Percentiles rank a stretch among this genome's conserved stretches.
Conservation (phyloP, 2,329 filamentous ascomycete genomes). For the Neurospora sp. region DNA sequence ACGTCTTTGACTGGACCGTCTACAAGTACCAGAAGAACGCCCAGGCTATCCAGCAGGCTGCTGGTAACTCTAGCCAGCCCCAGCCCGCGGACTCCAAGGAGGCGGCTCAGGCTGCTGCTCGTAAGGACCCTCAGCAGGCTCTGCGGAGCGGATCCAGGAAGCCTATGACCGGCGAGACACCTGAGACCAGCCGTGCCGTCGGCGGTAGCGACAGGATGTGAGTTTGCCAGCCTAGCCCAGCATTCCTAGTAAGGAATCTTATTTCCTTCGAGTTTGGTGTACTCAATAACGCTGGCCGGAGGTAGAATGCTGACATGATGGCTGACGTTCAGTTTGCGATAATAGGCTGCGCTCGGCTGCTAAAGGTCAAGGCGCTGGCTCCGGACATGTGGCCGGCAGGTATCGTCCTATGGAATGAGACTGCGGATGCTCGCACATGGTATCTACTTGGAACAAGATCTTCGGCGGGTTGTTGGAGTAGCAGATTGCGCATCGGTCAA, state of each 20-base stretch:
- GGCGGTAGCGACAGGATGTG: slow-evolving; percentile 90
- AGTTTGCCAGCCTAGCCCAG: slow-evolving; percentile 58
- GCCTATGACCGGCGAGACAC: slow-evolving; percentile 64
- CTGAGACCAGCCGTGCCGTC: slow-evolving; percentile 64
- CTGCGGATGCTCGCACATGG: slow-evolving; percentile 8
- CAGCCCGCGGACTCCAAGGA: slow-evolving; percentile 24
- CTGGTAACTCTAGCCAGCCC: slow-evolving; percentile 44
- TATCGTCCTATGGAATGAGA: slow-evolving; percentile 34
- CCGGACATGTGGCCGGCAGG: slow-evolving; percentile 31
- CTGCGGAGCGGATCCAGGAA: slow-evolving; percentile 65
- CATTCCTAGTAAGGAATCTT: slow-evolving; percentile 81
- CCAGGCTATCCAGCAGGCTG: slow-evolving; percentile 76
- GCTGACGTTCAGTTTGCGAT: slow-evolving; percentile 78
- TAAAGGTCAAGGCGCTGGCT: slow-evolving; percentile 43
- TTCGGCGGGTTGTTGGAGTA: slow-evolving; percentile 14
- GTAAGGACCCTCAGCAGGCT: slow-evolving; percentile 17
- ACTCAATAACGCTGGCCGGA: slow-evolving; percentile 66
- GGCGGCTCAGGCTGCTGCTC: slow-evolving; percentile 9
- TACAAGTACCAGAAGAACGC: slow-evolving; percentile 99
- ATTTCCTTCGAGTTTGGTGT: slow-evolving; percentile 78
- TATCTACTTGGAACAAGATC: slow-evolving; percentile 14
- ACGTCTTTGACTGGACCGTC: slow-evolving; percentile 99
- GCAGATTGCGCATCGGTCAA: slow-evolving; percentile 16
- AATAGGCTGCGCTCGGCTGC: slow-evolving; percentile 79
- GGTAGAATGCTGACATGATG: slow-evolving; percentile 62